Conservation (phyloP, 176 grass and related monocot genomes). For the Typha latifolia region DNA sequence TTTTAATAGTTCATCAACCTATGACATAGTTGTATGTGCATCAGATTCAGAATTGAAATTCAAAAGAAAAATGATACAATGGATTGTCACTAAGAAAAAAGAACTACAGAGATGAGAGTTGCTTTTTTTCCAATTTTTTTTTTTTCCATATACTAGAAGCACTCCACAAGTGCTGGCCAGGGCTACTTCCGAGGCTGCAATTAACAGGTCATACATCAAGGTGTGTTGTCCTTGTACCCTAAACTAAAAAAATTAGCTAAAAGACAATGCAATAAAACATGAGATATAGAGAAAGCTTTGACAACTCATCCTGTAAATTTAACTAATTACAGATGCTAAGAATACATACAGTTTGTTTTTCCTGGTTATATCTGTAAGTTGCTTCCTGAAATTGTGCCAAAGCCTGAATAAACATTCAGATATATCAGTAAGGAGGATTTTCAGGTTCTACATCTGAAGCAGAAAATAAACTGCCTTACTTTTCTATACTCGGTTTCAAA, state of each 20-base stretch:
- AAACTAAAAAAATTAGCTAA: no score
- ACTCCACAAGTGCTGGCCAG: no score
- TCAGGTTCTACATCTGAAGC: slow-evolving; percentile 6
- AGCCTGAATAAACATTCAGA: slow-evolving; percentile 47
- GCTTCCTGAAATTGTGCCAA: slow-evolving; percentile 92
- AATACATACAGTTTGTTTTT: slow-evolving; percentile 75
- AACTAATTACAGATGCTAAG: neutral
- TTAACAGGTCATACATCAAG: no score
- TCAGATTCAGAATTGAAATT: no score
- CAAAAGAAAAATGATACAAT: no score
- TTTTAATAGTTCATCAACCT: slow-evolving; percentile 90
- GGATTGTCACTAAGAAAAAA: no score
- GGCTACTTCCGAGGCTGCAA: no score
- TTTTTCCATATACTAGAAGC: no score
- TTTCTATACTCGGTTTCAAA: slow-evolving; percentile 98
- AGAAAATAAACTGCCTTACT: slow-evolving; percentile 37
- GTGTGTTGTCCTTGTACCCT: no score
- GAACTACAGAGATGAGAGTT: no score
- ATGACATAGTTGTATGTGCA: slow-evolving; percentile 7
- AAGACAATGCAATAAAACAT: neutral
- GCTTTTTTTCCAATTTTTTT: no score
- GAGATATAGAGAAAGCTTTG: neutral
- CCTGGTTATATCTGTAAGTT: slow-evolving; percentile 77
- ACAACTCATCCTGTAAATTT: neutral
- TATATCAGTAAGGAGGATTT: neutral